Evolutionary conservation across 1,139 yeast species (phyloP).

Genomic region (Magnusiomyces ingens): DNA sequence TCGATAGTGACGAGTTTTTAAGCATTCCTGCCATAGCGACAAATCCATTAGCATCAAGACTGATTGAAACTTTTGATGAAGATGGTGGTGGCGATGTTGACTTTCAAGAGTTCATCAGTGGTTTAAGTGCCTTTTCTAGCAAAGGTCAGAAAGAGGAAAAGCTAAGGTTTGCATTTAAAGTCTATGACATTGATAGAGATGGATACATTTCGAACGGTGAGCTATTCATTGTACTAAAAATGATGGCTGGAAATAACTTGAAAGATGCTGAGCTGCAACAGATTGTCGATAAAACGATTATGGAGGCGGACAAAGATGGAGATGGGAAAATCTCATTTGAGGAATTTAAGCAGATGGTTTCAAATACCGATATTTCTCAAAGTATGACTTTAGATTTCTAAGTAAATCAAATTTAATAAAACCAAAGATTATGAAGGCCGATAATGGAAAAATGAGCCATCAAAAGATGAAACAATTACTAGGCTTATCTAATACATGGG

Average conservation of each 20-base stretch:
- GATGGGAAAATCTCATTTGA: conserved; percentile 83
- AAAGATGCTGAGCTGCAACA: conserved; percentile 88
- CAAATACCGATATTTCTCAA: conserved; percentile 35
- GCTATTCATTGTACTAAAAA: conserved; percentile 80
- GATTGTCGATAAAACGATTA: conserved; percentile 87
- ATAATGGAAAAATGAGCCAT: no score
- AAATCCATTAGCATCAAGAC: conserved; percentile 82
- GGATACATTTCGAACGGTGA: conserved; percentile 96
- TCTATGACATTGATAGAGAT: conserved; percentile 93
- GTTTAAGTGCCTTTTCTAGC: conserved; percentile 87
- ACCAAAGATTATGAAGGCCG: not conserved
- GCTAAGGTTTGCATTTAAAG: conserved; percentile 80
- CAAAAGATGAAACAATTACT: no score
- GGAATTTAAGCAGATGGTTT: conserved; percentile 59
- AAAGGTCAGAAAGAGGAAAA: conserved; percentile 80
- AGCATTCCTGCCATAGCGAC: conserved; percentile 88
- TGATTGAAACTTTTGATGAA: conserved; percentile 90
- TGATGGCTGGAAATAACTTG: conserved; percentile 94
- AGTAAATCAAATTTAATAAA: not conserved
- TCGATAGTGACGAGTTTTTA: conserved; percentile 83
- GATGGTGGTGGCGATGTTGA: conserved; percentile 93
- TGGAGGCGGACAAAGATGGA: conserved; percentile 90
- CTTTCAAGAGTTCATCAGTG: conserved; percentile 89
- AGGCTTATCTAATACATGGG: no score
- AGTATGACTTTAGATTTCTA: conserved; percentile 35